Evolutionary conservation across 352 stramenopile species (phyloP), one percentile per base, ranked within the genome.

Genomic region (Phytophthora rubi): DNA sequence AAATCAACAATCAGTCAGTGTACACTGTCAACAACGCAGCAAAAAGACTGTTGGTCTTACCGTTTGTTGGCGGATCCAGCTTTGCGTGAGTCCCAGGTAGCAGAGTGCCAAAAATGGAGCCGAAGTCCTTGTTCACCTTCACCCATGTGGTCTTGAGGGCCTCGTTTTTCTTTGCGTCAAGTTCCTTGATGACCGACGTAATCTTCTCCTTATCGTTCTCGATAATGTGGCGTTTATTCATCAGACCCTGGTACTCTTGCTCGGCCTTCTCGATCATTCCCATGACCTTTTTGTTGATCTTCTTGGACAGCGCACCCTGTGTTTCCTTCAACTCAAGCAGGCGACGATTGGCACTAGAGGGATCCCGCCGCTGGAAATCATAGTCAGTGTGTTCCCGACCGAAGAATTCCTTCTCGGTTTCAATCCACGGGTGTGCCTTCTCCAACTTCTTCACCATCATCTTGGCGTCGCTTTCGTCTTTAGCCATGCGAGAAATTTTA

Each of bases 231-330:
- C 90, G 88, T 82, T 99, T 99, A 68, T 97, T 93, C 76, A 99
- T 96, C 61, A 99, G 83, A 13, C 99, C 97, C 51, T 98, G 96
- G 80, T 99, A 99, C 75, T 99, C 97, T 53, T 97, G 89, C 79
- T 99, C 98, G 0, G 98, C 97, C 83, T 99, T 99, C 59, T 99
- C 98, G 75, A 99, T 99, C 97, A 99, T 99, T 35, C 96, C 97
- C 97, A 99, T 99, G 5, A 99, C 98, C 71, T 99, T 99, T 77
- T 99, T 99, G 85, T 99, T 99, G 65, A 99, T 98, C 71, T 99
- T 99, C 74, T 99, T 98, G 0, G 84, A 96, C 49, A 99, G 75
- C 45, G 84, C 84, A 26, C 91, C 92, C 75, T 99, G 97, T 45
- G 96, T 96, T 68, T 90, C 84, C 77, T 99, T 96, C 1, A 99